A percentile compares a stretch with the other conserved stretches of the same genome.
Conservation (phyloP, 2,329 filamentous ascomycete species). For the Westerdykella ornata region DNA sequence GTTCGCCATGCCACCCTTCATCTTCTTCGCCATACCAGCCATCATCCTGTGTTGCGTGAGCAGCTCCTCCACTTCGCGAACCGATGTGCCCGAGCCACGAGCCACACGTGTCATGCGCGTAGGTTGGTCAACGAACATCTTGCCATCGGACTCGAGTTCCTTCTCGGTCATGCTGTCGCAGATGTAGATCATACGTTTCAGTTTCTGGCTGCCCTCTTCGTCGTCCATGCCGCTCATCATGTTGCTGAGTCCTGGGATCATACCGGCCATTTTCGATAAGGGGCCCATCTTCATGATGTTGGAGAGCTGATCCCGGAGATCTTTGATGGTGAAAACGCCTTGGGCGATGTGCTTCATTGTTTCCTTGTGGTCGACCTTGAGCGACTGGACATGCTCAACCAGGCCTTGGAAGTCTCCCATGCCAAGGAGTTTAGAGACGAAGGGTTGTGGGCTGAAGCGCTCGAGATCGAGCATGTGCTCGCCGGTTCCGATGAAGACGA, state of each 20-base stretch:
- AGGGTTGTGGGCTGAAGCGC: constrained; percentile 84
- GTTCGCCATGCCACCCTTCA: constrained; percentile 96
- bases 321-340: constrained; percentile 90
- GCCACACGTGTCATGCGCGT: constrained; percentile 89
- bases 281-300: constrained; percentile 99
- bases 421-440: constrained; percentile 86
- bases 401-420: constrained; percentile 96
- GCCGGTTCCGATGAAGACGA: constrained; percentile 95
- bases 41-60: constrained; percentile 99
- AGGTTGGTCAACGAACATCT: constrained; percentile 87
- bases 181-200: constrained; percentile 98
- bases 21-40: constrained; percentile 98
- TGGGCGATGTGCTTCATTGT: constrained; percentile 99
- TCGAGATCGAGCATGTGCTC: constrained; percentile 96
- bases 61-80: constrained; percentile 89
- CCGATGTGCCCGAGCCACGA: constrained; percentile 79
- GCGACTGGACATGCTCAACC: constrained; percentile 90
- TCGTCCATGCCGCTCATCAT: constrained; percentile 97
- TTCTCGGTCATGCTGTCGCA: constrained; percentile 97
- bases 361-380: constrained; percentile 95
- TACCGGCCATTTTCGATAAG: constrained; percentile 92
- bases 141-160: constrained; percentile 91
- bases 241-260: constrained; percentile 92
- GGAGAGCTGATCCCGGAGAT: constrained; percentile 87
- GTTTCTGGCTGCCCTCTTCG: constrained; percentile 85